Evolutionary conservation across 768 basidiomycete species (phyloP), one percentile per base, ranked within the genome.

Genomic region (Mycena galericulata): DNA sequence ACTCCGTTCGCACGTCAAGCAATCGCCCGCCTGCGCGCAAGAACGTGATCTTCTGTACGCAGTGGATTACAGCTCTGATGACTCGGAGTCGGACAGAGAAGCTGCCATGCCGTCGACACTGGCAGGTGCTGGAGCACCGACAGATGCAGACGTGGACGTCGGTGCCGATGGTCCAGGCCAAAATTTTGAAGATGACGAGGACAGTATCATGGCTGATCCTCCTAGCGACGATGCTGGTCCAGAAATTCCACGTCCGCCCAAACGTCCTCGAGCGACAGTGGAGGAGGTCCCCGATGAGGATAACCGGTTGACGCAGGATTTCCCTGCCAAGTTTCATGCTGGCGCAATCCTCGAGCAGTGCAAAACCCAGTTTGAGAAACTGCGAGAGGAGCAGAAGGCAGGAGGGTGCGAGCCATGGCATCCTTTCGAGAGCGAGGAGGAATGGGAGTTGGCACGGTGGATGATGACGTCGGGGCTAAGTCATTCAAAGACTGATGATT

Each of bases 391-490:
- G 30, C 71, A 71, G 40, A 49, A 50, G 30, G 43, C 9, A 10
- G 36, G 15, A 15, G 63, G 67, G 66, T 64, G 47, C 32, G 56
- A 62, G 36, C 27, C 67, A 70, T 36, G 77, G 77, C 69, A 62
- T 3, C 78, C 79, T 20, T 82, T 81, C 47, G 36, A 55, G 29
- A 53, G 62, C 27, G 56, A 68, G 51, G 76, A 77, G 6, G 76
- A 82, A 26, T 79, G 78, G 73, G 75, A 76, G 47, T 53, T 81
- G 4, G 81, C 74, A 1, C 54, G 54, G 17, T 82, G 77, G 78
- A 53, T 82, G 49, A 73, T 77, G 43, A 68, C 65, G 3, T 57
- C 65, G 9, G 73, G 68, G 65, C 45, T 76, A 18, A 72, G 79
- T 4, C 72, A 79, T 14, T 74, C 49, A 3, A 71, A 73, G 43